These are phyloP conservation scores for Spergularia marina DNA, from an alignment of 148 eudicot species.

Conservation along the genomic window DNA sequence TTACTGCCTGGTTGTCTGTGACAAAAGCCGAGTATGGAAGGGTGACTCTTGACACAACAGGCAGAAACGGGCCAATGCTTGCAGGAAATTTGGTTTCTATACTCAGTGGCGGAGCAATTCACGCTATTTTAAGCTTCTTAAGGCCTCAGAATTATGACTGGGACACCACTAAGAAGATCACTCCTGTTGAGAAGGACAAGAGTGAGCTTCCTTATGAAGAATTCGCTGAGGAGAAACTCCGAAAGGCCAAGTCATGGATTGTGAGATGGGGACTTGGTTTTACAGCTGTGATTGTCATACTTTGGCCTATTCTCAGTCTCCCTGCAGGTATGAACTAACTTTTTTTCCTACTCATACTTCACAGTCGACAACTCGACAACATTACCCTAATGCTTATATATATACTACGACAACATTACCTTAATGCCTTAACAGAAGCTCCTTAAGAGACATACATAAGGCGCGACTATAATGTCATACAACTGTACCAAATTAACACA, in stretches of 20 bases:
- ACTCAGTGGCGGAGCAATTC: constrained; percentile 78
- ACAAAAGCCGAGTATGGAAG: constrained; percentile 72
- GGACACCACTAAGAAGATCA: constrained; percentile 84
- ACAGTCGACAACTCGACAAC: no score
- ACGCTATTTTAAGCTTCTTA: constrained; percentile 59
- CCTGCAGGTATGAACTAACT: constrained; percentile 62
- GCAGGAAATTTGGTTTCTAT: constrained; percentile 88
- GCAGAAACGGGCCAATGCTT: constrained; percentile 85
- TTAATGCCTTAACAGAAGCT: no score
- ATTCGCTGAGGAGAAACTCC: constrained; percentile 66
- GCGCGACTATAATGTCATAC: no score
- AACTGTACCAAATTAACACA: background rate
- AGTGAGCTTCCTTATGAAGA: constrained; percentile 63
- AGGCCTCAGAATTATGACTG: constrained; percentile 89
- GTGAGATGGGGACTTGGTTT: constrained; percentile 96
- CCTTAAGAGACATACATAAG: no score
- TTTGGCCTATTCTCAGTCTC: constrained; percentile 90
- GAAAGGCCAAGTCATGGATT: constrained; percentile 74
- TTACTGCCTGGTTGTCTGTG: constrained; percentile 66
- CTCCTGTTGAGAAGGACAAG: constrained; percentile 80
- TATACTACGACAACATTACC: no score
- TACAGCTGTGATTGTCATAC: constrained; percentile 57
- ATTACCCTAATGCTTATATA: no score
- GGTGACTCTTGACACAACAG: constrained; percentile 83
- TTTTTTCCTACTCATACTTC: background rate